phyloP scores from a whole-genome alignment of 176 grass and related monocot species.

The Chloris gayana region DNA sequence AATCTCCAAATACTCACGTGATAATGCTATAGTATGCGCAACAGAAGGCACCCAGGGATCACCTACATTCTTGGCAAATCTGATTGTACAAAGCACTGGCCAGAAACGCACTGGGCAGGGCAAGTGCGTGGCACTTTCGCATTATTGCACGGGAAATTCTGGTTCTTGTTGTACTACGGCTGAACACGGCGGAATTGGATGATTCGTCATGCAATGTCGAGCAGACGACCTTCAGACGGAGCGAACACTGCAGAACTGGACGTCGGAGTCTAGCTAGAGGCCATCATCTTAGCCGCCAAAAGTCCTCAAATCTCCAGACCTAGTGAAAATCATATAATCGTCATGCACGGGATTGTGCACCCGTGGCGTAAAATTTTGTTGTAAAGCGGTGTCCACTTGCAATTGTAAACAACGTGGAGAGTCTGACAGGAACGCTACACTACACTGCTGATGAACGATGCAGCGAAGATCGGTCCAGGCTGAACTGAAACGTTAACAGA shows the following conservation, averaged over 20 bases:
- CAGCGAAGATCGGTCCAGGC: too few species aligned
- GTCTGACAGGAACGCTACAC: too few species aligned
- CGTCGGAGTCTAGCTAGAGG: background rate
- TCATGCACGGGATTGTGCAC: too few species aligned
- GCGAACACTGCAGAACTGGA: background rate
- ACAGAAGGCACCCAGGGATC: background rate
- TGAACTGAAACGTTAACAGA: too few species aligned
- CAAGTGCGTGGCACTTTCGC: background rate
- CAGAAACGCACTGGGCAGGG: background rate
- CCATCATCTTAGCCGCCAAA: background rate
- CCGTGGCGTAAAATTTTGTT: too few species aligned
- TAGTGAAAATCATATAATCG: too few species aligned
- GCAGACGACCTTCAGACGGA: background rate
- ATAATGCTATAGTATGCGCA: background rate
- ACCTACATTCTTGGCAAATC: background rate
- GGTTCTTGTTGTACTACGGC: background rate
- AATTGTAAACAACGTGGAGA: too few species aligned
- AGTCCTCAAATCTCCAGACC: too few species aligned
- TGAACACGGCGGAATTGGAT: too few species aligned
- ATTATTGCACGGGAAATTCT: background rate
- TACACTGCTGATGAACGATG: too few species aligned
- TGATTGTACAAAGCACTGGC: background rate
- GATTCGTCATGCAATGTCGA: too few species aligned
- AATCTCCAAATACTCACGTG: slow-evolving; percentile 38
- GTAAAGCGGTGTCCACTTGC: too few species aligned